These are phyloP conservation scores for Tolypocladium capitatum DNA, from an alignment of 2,329 filamentous ascomycete species.

Conservation along the genomic window DNA sequence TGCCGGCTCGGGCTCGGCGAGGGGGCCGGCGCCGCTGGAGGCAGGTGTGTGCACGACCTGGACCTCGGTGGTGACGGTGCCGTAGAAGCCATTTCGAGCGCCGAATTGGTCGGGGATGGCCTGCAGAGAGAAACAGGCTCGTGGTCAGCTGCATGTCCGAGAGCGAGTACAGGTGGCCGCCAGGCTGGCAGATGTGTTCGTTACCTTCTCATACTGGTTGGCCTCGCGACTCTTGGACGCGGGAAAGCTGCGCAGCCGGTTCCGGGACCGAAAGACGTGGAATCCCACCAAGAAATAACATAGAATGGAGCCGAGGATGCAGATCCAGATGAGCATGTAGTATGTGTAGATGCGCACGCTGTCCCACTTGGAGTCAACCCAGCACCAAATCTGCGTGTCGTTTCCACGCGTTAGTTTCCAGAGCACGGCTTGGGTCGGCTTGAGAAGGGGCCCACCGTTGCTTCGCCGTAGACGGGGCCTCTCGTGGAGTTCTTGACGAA, in stretches of 20 bases:
- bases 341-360: slow-evolving; percentile 46
- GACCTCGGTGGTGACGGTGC: slow-evolving; percentile 40
- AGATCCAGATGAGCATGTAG: slow-evolving; percentile 49
- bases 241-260: slow-evolving; percentile 40
- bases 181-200: not conserved
- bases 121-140: not conserved
- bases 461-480: slow-evolving; percentile 39
- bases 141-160: not conserved
- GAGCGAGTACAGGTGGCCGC: not conserved
- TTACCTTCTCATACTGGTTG: slow-evolving; percentile 19
- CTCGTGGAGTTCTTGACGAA: slow-evolving; percentile 31
- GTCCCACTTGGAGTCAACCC: slow-evolving; percentile 42
- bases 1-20: slow-evolving; percentile 11
- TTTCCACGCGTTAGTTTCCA: not conserved
- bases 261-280: slow-evolving; percentile 45
- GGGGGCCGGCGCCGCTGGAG: slow-evolving; percentile 1
- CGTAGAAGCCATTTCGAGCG: slow-evolving; percentile 24
- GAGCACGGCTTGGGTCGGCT: not conserved
- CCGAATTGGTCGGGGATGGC: not conserved
- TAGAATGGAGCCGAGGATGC: slow-evolving; percentile 38
- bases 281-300: slow-evolving; percentile 46
- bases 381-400: slow-evolving; percentile 45
- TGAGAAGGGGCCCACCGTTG: slow-evolving; percentile 28
- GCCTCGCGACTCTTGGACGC: slow-evolving; percentile 17
- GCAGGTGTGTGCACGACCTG: slow-evolving; percentile 24